Percentiles rank a stretch among this genome's conserved stretches.
Evolutionary conservation across 2,329 filamentous ascomycete species (phyloP).

Genomic region (Cercospora nicotianae): DNA sequence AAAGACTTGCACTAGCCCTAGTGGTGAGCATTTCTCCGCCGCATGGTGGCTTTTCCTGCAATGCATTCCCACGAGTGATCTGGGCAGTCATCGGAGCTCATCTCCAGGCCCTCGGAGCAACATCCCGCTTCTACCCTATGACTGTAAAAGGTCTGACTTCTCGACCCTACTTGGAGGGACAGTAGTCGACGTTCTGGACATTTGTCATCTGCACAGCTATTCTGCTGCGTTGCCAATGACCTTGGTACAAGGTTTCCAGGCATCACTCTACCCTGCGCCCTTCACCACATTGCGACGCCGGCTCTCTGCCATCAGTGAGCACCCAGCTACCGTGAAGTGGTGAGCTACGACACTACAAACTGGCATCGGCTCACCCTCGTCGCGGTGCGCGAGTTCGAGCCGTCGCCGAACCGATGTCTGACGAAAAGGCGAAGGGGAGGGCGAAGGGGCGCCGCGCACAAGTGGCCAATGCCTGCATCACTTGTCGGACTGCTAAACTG

Average conservation of each 20-base stretch:
- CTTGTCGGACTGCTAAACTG: slow-evolving; percentile 16
- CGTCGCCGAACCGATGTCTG: not conserved
- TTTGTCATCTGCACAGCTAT: not conserved
- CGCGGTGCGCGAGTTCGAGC: not conserved
- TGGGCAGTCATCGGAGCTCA: not conserved
- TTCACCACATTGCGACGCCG: not conserved
- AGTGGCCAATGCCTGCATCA: slow-evolving; percentile 18
- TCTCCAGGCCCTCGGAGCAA: slow-evolving; percentile 2
- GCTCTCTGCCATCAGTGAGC: not conserved
- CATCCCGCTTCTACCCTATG: not conserved
- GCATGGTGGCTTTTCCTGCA: slow-evolving; percentile 5
- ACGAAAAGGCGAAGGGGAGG: not conserved
- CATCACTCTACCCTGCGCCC: not conserved
- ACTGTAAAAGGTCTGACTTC: not conserved
- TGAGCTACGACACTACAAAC: not conserved
- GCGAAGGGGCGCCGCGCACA: slow-evolving; percentile 10
- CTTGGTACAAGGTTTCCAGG: not conserved
- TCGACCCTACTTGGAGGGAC: not conserved
- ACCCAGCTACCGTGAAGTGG: not conserved
- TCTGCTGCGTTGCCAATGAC: not conserved
- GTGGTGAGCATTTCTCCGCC: not conserved
- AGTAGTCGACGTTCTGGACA: not conserved
- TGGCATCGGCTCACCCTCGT: not conserved
- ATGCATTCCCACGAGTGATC: not conserved
- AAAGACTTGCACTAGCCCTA: not conserved